phyloP scores from a whole-genome alignment of 1,139 yeast species.

The Nematodospora anomalae region DNA sequence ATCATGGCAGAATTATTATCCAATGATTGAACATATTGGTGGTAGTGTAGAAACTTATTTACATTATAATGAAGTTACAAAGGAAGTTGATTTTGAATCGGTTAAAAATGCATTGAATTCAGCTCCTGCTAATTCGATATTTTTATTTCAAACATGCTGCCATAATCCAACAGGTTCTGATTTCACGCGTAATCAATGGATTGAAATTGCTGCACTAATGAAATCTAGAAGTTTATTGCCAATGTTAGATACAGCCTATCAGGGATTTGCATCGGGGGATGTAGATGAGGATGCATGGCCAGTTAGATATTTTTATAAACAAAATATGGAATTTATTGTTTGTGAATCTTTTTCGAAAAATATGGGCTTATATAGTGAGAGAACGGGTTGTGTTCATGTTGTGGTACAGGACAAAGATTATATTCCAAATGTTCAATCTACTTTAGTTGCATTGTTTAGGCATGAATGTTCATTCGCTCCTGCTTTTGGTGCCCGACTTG shows the following conservation, averaged over 20 bases:
- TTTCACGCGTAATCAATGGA: slow-evolving; percentile 81
- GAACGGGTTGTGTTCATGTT: slow-evolving; percentile 44
- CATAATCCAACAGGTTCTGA: slow-evolving; percentile 97
- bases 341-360: slow-evolving; percentile 48
- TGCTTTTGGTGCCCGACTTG: slow-evolving; percentile 47
- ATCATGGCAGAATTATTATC: slow-evolving; percentile 42
- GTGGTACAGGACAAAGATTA: slow-evolving; percentile 26
- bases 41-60: slow-evolving; percentile 27
- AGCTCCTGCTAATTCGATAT: slow-evolving; percentile 34
- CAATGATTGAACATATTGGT: slow-evolving; percentile 36
- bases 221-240: slow-evolving; percentile 61
- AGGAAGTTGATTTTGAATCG: slow-evolving; percentile 31
- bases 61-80: slow-evolving; percentile 33
- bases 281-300: slow-evolving; percentile 33
- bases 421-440: slow-evolving; percentile 24
- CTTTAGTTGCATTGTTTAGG: slow-evolving; percentile 34
- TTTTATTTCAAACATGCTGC: slow-evolving; percentile 87
- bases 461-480: slow-evolving; percentile 47
- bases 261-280: slow-evolving; percentile 75
- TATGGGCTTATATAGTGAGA: slow-evolving; percentile 47
- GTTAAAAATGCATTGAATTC: slow-evolving; percentile 26
- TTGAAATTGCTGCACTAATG: slow-evolving; percentile 60
- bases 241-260: slow-evolving; percentile 89
- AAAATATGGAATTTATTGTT: slow-evolving; percentile 30
- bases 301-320: slow-evolving; percentile 24